Conservation (phyloP, 331 rosid genomes). For the Rhamnella rubrinervis region DNA sequence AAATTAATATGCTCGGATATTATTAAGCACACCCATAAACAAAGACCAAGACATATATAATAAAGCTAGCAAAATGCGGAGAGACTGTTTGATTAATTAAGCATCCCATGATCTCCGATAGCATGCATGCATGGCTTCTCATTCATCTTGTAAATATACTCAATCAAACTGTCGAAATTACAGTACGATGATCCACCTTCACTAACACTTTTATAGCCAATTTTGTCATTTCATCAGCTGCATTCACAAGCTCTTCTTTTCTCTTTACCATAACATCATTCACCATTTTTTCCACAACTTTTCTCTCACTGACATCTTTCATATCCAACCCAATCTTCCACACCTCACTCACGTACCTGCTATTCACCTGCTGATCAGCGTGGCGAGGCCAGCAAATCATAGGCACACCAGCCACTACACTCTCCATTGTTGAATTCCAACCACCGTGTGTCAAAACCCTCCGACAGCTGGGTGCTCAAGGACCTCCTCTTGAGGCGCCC, state of each 20-base stretch:
- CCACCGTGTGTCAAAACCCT: constrained; percentile 33
- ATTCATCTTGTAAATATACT: neutral
- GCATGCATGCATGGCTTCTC: neutral
- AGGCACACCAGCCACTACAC: constrained; percentile 21
- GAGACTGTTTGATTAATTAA: too few relatives aligned
- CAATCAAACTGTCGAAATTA: constrained; percentile 13
- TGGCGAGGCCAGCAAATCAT: constrained; percentile 25
- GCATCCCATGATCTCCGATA: too few relatives aligned
- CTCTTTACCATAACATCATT: constrained; percentile 27
- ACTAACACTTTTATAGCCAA: constrained; percentile 16
- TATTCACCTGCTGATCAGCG: constrained; percentile 27
- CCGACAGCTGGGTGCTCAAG: constrained; percentile 25
- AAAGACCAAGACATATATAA: too few relatives aligned
- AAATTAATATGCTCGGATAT: too few relatives aligned
- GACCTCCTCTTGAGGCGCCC: constrained; percentile 35
- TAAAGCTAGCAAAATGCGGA: too few relatives aligned
- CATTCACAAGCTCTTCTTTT: constrained; percentile 11
- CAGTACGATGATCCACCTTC: constrained; percentile 24
- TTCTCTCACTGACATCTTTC: constrained; percentile 20
- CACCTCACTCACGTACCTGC: constrained; percentile 29
- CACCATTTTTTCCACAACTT: constrained; percentile 8
- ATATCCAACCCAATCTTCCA: constrained; percentile 28
- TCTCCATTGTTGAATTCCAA: constrained; percentile 37
- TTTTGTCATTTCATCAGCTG: constrained; percentile 10
- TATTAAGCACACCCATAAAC: too few relatives aligned